These are phyloP conservation scores for Solanum acaule DNA, from an alignment of 257 asterid species.

Conservation along the genomic window DNA sequence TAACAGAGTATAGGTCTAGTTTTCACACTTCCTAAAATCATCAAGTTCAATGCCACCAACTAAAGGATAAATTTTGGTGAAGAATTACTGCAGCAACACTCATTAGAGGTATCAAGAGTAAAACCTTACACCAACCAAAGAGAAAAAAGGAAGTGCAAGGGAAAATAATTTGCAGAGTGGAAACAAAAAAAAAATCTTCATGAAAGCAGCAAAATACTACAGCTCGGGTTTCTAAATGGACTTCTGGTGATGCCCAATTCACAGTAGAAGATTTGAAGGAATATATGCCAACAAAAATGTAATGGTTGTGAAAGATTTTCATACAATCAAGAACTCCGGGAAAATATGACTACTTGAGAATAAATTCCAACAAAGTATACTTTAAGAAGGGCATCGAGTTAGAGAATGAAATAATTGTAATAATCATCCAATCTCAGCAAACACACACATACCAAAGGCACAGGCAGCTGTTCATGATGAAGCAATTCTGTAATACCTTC, in stretches of 20 bases:
- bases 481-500: constrained; percentile 78
- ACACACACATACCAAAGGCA: constrained; percentile 61
- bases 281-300: not conserved
- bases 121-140: not conserved
- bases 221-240: not conserved
- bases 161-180: not conserved
- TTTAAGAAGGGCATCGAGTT: not conserved
- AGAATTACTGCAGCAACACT: not conserved
- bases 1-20: not conserved
- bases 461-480: constrained; percentile 57
- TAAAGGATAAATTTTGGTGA: not conserved
- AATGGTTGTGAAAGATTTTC: not conserved
- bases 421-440: not conserved
- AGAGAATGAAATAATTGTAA: not conserved
- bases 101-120: not conserved
- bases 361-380: not conserved
- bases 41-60: not conserved
- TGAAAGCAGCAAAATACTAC: not conserved
- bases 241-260: not conserved
- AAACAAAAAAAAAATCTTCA: not conserved
- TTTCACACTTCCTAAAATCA: not conserved
- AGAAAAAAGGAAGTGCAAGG: not conserved
- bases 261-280: not conserved
- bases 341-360: not conserved
- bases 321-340: not conserved